Evolutionary conservation across 148 eudicot genomes (phyloP).

Genomic region (Beta vulgaris): DNA sequence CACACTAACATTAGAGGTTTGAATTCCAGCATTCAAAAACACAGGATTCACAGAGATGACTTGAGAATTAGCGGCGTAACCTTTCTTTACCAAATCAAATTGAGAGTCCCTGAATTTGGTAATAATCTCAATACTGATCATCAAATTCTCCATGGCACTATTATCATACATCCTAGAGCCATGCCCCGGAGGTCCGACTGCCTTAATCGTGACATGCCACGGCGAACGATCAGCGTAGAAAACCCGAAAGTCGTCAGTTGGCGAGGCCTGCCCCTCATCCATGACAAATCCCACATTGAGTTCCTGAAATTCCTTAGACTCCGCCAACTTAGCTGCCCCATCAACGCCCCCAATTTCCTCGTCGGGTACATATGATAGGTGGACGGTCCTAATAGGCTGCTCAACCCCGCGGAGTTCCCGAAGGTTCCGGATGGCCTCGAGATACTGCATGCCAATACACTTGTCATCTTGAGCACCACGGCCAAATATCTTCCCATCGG

Average conservation of each 20-base stretch:
- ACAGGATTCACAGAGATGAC: slow-evolving; percentile 87
- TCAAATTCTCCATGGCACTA: slow-evolving; percentile 80
- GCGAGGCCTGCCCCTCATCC: slow-evolving; percentile 87
- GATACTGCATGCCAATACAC: slow-evolving; percentile 69
- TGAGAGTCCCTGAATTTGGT: slow-evolving; percentile 60
- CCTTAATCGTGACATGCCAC: slow-evolving; percentile 73
- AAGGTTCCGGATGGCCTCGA: slow-evolving; percentile 65
- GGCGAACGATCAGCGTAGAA: slow-evolving; percentile 80
- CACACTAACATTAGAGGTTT: slow-evolving; percentile 44
- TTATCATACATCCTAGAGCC: slow-evolving; percentile 76
- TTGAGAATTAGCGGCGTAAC: slow-evolving; percentile 56
- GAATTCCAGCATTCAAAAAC: slow-evolving; percentile 71
- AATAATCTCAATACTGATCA: slow-evolving; percentile 71
- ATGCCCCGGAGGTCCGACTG: slow-evolving; percentile 65
- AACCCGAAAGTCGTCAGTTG: slow-evolving; percentile 64
- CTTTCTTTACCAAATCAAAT: slow-evolving; percentile 74
- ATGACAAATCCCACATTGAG: slow-evolving; percentile 69
- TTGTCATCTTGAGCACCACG: slow-evolving; percentile 95
- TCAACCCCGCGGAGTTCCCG: slow-evolving; percentile 8
- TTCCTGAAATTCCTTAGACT: slow-evolving; percentile 47
- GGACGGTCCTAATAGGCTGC: slow-evolving; percentile 50
- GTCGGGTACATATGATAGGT: slow-evolving; percentile 67
- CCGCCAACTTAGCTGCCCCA: slow-evolving; percentile 58
- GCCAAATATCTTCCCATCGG: slow-evolving; percentile 61
- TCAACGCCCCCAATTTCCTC: slow-evolving; percentile 82